Conservation (phyloP, 257 asterid species). For the Euphrasia confusa region DNA sequence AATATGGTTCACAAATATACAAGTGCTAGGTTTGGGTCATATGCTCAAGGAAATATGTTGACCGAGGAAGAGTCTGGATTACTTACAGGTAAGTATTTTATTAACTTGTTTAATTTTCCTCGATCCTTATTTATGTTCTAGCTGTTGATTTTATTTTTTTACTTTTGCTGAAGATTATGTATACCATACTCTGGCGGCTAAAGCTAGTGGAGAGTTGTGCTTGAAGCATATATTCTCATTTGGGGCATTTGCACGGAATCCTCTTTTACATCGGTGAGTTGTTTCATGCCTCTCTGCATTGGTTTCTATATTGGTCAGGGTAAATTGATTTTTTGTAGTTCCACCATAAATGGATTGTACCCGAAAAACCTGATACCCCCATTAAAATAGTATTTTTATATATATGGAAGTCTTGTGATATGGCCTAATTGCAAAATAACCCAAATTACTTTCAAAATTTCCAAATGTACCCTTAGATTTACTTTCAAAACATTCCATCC, state of each 20-base stretch:
- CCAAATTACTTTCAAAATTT: no score
- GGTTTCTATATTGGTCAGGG: background rate
- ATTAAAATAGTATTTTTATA: no score
- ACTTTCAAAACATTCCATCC: no score
- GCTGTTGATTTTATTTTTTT: background rate
- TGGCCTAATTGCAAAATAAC: no score
- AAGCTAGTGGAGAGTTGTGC: slow-evolving; percentile 79
- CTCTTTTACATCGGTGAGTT: slow-evolving; percentile 60
- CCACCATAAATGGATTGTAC: slow-evolving; percentile 3
- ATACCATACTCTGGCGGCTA: slow-evolving; percentile 73
- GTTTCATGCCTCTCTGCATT: background rate
- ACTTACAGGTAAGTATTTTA: slow-evolving; percentile 46
- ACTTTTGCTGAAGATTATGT: slow-evolving; percentile 45
- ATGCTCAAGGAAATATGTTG: slow-evolving; percentile 42
- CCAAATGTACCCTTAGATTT: no score
- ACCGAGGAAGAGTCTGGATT: slow-evolving; percentile 54
- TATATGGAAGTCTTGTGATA: no score
- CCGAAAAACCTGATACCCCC: no score
- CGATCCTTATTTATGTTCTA: slow-evolving; percentile 11
- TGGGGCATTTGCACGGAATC: slow-evolving; percentile 73
- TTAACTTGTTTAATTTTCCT: slow-evolving; percentile 15
- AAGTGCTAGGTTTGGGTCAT: slow-evolving; percentile 53
- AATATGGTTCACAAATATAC: slow-evolving; percentile 58
- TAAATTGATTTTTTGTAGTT: background rate
- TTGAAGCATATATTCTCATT: slow-evolving; percentile 67